Percentiles rank a stretch among this genome's conserved stretches.
phyloP scores from a whole-genome alignment of 331 rosid genomes.

The Malus hybrid region DNA sequence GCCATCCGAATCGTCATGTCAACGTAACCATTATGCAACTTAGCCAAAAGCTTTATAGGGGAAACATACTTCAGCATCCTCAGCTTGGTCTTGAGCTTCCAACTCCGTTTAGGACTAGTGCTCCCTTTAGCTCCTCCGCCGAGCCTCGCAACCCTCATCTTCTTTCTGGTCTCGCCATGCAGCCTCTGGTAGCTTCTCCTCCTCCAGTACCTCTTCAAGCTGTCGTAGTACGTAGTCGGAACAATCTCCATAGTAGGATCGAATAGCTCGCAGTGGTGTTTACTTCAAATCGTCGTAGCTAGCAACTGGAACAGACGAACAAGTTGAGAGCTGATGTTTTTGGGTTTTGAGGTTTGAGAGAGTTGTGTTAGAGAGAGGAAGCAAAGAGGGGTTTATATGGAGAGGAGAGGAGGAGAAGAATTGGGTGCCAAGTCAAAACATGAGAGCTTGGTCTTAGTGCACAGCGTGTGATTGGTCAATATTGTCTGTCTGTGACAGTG shows the following conservation, averaged over 20 bases:
- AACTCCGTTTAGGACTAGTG: background rate
- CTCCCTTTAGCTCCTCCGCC: conserved; percentile 4
- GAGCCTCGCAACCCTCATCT: conserved; percentile 19
- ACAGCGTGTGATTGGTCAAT: background rate
- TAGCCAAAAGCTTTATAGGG: conserved; percentile 13
- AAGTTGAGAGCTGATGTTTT: background rate
- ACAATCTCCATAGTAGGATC: conserved; percentile 19
- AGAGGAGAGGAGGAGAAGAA: background rate
- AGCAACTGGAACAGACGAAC: background rate
- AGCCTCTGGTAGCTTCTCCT: conserved; percentile 28
- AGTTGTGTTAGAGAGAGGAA: background rate
- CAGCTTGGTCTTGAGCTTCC: conserved; percentile 13
- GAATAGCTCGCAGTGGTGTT: background rate
- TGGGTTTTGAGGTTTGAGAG: background rate
- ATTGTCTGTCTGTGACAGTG: background rate
- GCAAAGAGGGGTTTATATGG: background rate
- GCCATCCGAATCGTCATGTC: conserved; percentile 21
- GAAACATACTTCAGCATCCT: background rate
- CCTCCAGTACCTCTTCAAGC: conserved; percentile 27
- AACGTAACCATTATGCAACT: conserved; percentile 21
- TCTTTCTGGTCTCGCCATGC: conserved; percentile 10
- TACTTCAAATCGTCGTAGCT: background rate
- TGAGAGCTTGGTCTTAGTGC: background rate
- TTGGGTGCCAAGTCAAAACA: background rate
- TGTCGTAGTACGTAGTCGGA: conserved; percentile 11